Evolutionary conservation across 306 rosid species (phyloP), one percentile per base, ranked within the genome.

Genomic region (Sphenostylis stenocarpa): DNA sequence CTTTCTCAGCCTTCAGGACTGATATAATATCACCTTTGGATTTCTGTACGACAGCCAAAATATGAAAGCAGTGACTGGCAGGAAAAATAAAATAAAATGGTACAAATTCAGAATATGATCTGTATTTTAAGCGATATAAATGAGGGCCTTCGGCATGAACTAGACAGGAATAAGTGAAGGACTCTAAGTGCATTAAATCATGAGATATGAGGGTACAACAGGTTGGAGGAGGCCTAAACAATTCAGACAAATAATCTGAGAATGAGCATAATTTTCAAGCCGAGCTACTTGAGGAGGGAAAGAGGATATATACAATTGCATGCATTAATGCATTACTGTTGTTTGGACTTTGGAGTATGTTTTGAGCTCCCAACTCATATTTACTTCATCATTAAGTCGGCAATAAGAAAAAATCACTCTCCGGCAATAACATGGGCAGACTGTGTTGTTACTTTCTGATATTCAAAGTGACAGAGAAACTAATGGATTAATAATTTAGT

Each of bases 1-100:
- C 93, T 85, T 82, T 94, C 81, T 91, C 93, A 16, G 89, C 85
- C 87, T 84, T 91, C 84, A 91, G 79, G 71, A 85, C 80, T 49
- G 85, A 84, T 49, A 85, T 9, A 75, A 87, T 79, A 80, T 84
- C 90, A 55, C 89, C 89, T 81, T 87, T 88, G 51, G 80, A 73
- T 85, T 85, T 94, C 97, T 94, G 97, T 53, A 79, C 16, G 61
- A 63, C 23, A 83, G 29, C 73, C 58, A 49, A 34, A 77, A 58
- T 39, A 75, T 43, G 48, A 75, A 79, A 44, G 70, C 58, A 45
- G 33, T 62, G 66, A 82, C 53, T 33, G 34, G 2, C 34, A 71
- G 21, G 73, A 67, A 67, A 48, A 71, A 8, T n/a, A 34, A 72
- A 80, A 36, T 8, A 12, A 73, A 67, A 78, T 41, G 28, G 51